These are phyloP conservation scores for Coemansia sp. DNA, from an alignment of 192 early-diverging fungal species.

Conservation along the genomic window DNA sequence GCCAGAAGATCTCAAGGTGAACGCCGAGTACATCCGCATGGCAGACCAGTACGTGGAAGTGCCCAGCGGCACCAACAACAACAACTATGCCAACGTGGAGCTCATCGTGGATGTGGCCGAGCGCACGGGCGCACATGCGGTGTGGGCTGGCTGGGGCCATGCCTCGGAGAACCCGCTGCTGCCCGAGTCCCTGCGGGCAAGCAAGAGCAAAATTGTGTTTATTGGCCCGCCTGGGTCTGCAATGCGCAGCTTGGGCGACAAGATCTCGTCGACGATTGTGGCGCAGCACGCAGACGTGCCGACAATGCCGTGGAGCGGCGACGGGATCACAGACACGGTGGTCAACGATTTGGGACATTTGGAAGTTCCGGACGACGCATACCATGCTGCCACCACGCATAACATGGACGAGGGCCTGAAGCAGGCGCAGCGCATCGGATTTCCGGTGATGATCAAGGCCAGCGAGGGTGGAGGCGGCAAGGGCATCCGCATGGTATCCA, in stretches of 20 bases:
- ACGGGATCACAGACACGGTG: conserved; percentile 72
- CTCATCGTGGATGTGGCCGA: conserved; percentile 98
- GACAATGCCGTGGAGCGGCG: conserved; percentile 93
- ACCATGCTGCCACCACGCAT: conserved; percentile 78
- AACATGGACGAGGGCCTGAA: conserved; percentile 81
- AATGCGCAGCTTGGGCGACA: conserved; percentile 98
- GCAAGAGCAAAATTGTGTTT: conserved; percentile 83
- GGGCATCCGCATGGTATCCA: conserved; percentile 93
- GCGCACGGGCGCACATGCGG: conserved; percentile 81
- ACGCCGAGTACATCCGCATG: conserved; percentile 99
- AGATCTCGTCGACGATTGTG: conserved; percentile 99
- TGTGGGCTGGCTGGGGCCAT: conserved; percentile 98
- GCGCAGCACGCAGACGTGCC: conserved; percentile 96
- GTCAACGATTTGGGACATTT: conserved; percentile 71
- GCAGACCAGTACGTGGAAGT: conserved; percentile 99
- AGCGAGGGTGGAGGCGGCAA: conserved; percentile 99
- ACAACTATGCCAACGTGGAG: conserved; percentile 99
- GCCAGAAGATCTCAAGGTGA: conserved; percentile 94
- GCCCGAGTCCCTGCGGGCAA: conserved; percentile 83
- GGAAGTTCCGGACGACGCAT: conserved; percentile 77
- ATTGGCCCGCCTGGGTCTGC: conserved; percentile 95
- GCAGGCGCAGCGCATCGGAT: conserved; percentile 87
- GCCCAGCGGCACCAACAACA: conserved; percentile 95
- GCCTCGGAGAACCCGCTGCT: conserved; percentile 97
- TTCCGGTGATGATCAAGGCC: conserved; percentile 98